Base-by-base conservation (phyloP, 306 rosid genomes). In the Corylus americana region DNA sequence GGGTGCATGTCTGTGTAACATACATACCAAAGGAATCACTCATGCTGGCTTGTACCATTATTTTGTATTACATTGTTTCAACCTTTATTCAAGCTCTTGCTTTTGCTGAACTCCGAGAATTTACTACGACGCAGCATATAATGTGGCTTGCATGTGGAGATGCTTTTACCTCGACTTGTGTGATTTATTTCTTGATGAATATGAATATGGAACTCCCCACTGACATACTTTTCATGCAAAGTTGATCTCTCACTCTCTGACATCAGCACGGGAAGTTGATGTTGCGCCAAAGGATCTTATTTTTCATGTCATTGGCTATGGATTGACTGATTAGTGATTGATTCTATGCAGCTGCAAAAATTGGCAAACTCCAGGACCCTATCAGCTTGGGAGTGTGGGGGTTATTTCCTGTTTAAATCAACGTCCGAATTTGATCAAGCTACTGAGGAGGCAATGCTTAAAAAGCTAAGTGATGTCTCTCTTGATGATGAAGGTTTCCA, bases 331-430 rank as follows among this genome's bases (percentile, higher is more conserved):
- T 5, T 20, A 54, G 42, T 10, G 45, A 25, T 68, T 22, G 39
- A 7, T 31, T 74, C 66, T 54, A 10, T 82, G 81, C 85, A 71
- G 88, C 75, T 1, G 31, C 86, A 53, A 58, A 22, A 72, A 6
- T 62, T 63, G 29, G 37, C 59, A 59, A 71, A 71, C 70, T 44
- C 76, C 4, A 35, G 77, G 68, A 70, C 70, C 64, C 83, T 78
- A 17, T 81, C 88, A 45, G 85, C 86, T 63, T 85, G 86, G 86
- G 86, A 85, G 67, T 85, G 88, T 55, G 85, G 88, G 16, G 88
- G 86, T 4, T 85, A 85, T 80, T 85, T 78, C 69, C 55, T 81
- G 70, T 82, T 74, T 55, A 79, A 50, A 49, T 75, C 86, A 6
- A 85, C 73, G 74, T 54, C 86, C 11, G 86, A 79, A 66, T 85